Base-by-base conservation (phyloP, 2,329 filamentous ascomycete species). In the Neurospora sp. region DNA sequence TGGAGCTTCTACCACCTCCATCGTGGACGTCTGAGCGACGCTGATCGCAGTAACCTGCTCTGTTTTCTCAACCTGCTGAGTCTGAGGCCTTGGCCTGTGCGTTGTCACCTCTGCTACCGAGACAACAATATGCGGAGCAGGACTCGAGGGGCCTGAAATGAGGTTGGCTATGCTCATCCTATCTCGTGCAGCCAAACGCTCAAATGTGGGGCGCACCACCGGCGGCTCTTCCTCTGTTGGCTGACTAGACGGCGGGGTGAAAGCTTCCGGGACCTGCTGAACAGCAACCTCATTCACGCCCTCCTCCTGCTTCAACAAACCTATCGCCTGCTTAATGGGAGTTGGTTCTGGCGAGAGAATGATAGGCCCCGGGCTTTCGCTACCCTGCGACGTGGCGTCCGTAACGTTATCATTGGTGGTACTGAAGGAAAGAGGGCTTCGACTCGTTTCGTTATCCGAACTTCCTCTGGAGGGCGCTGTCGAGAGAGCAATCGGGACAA, bases 351-450 rank as follows among this genome's bases (percentile, higher is more conserved):
- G 80, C 0, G 80, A 80, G 6, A 79, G 74, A 5, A 81, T 71
- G 2, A 75, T 69, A 6, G 80, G 79, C 23, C 81, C 81, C 2
- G 83, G 81, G 1, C 78, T 80, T 52, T 86, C 83, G 68, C 83
- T 82, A 43, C 84, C 84, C 0, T 85, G 85, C 1, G 84, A 83
- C 0, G 85, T 87, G 3, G 79, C 81, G 67, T 86, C 85, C 2
- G 82, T 83, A 17, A 79, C 73, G 39, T 78, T 78, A 3, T 73
- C 76, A 38, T 75, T 80, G 1, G 71, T 78, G 3, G 76, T 77
- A 33, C 79, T 79, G 0, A 80, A 80, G n/a, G 74, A 71, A 10
- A 78, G 76, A 2, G 74, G 74, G 65, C 74, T 77, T 71, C 76
- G 41, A 69, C 71, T n/a, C 74, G 78, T 19, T 12, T 76, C 76